Conservation (phyloP, 75 land plant genomes). For the Cupressus sempervirens region DNA sequence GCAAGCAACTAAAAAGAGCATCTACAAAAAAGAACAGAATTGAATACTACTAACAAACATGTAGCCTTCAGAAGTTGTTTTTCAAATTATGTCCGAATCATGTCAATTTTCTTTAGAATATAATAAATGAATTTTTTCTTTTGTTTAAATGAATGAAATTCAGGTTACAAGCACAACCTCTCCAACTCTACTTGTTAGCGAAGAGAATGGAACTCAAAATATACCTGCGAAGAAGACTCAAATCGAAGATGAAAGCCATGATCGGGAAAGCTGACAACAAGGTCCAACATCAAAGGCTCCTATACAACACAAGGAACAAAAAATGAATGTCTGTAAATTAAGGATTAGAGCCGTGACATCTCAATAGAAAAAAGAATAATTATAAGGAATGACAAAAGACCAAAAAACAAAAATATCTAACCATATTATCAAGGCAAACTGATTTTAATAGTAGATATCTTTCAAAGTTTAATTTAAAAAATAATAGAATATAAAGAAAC, state of each 20-base stretch:
- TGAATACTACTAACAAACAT: neutral
- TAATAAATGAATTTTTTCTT: neutral
- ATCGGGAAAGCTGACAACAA: slow-evolving; percentile 90
- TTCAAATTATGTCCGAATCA: neutral
- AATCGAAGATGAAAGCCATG: slow-evolving; percentile 97
- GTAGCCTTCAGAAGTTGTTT: neutral
- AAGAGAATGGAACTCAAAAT: neutral
- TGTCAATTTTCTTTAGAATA: neutral
- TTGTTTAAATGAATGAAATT: neutral
- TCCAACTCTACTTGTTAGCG: neutral
- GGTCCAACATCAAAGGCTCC: slow-evolving; percentile 84
- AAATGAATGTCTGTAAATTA: neutral
- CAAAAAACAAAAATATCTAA: neutral
- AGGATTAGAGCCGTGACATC: neutral
- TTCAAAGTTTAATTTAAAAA: neutral
- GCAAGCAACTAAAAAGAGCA: neutral
- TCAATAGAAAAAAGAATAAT: neutral
- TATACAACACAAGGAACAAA: slow-evolving; percentile 20
- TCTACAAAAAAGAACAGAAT: neutral
- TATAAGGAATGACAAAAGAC: neutral
- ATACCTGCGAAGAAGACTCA: slow-evolving; percentile 93
- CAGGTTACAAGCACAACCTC: neutral
- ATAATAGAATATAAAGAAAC: neutral
- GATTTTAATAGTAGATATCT: neutral
- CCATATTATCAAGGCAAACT: neutral